These are phyloP conservation scores for Arachnomyces sp. DNA, from an alignment of 2,329 filamentous ascomycete species.

Conservation along the genomic window DNA sequence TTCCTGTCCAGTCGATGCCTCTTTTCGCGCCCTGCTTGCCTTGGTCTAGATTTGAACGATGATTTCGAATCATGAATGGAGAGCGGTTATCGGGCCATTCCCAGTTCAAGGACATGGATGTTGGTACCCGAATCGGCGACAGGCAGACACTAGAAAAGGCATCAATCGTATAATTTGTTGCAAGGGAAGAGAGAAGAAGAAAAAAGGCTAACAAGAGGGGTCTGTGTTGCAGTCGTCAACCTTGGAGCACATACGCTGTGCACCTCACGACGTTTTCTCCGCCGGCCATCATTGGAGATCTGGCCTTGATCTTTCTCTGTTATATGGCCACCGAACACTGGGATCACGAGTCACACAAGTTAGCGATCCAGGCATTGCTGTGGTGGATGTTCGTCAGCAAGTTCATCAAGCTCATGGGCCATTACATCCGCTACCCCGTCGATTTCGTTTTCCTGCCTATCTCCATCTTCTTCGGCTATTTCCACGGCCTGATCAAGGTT, in stretches of 20 bases:
- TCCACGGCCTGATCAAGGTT: slow-evolving; percentile 86
- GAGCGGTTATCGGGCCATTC: too few species aligned
- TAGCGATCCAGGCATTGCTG: slow-evolving; percentile 55
- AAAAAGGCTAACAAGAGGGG: slow-evolving; percentile 20
- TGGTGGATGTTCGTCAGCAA: slow-evolving; percentile 83
- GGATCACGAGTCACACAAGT: slow-evolving; percentile 46
- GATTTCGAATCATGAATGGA: too few species aligned
- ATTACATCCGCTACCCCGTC: slow-evolving; percentile 75
- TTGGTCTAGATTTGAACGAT: too few species aligned
- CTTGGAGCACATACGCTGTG: slow-evolving; percentile 88
- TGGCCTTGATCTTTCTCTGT: slow-evolving; percentile 61
- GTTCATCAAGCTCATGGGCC: slow-evolving; percentile 79
- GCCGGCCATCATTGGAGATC: slow-evolving; percentile 72
- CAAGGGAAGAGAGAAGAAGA: background rate
- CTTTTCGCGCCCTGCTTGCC: too few species aligned
- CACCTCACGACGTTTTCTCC: slow-evolving; percentile 90
- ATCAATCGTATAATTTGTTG: slow-evolving; percentile 7
- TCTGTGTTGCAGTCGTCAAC: slow-evolving; percentile 61
- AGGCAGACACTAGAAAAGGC: slow-evolving; percentile 8
- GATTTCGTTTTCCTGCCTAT: slow-evolving; percentile 74
- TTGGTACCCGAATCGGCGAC: slow-evolving; percentile 9
- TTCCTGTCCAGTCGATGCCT: slow-evolving; percentile 10
- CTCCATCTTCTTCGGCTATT: slow-evolving; percentile 87
- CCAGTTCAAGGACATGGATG: slow-evolving; percentile 1
- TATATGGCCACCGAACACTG: slow-evolving; percentile 61